Evolutionary conservation across 2,329 filamentous ascomycete genomes (phyloP).

Genomic region (Rutstroemia sydowiana): DNA sequence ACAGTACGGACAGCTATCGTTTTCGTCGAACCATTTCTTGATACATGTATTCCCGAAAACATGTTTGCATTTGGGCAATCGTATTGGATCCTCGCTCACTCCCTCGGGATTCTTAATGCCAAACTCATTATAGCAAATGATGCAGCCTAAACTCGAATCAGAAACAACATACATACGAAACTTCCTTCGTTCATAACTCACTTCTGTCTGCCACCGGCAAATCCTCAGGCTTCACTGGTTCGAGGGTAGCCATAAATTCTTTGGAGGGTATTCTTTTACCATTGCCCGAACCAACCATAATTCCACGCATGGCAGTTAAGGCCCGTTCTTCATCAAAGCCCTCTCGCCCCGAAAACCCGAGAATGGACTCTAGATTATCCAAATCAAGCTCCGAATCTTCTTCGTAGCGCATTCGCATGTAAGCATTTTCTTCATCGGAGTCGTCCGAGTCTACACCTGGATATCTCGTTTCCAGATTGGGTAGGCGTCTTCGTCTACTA

Average conservation of each 20-base stretch:
- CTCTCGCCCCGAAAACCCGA: neutral
- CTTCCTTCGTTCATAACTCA: constrained; percentile 17
- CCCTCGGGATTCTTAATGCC: constrained; percentile 51
- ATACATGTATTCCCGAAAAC: constrained; percentile 58
- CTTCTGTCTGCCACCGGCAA: constrained; percentile 23
- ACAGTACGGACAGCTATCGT: constrained; percentile 57
- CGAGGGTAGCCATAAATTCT: constrained; percentile 25
- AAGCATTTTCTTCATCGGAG: neutral
- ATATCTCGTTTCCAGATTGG: neutral
- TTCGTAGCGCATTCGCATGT: neutral
- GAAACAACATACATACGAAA: neutral
- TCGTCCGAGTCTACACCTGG: neutral
- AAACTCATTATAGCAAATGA: constrained; percentile 59
- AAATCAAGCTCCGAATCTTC: neutral
- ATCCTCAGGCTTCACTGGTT: constrained; percentile 23
- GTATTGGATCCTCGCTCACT: constrained; percentile 47
- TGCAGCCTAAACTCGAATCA: constrained; percentile 40
- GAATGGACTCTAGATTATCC: neutral
- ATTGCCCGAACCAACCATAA: constrained; percentile 9
- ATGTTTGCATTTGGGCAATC: constrained; percentile 55
- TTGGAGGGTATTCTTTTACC: constrained; percentile 25
- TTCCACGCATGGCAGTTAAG: constrained; percentile 18
- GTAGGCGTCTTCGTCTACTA: neutral
- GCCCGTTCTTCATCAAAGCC: neutral
- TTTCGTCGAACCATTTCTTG: constrained; percentile 57